Conservation (phyloP, 2,329 filamentous ascomycete genomes). For the Cryphonectria naterciae region DNA sequence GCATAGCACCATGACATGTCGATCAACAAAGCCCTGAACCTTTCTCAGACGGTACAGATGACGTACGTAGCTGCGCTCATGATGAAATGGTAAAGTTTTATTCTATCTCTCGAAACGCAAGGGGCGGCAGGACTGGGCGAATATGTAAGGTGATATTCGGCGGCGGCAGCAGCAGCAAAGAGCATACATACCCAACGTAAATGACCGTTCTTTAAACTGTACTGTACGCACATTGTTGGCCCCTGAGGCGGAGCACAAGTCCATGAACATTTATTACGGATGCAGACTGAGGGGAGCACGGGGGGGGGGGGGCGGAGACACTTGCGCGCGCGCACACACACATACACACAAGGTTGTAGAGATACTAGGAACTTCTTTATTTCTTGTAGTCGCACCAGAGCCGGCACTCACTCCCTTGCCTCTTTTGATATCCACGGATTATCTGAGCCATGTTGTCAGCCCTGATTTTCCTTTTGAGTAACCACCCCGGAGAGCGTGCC, state of each 20-base stretch:
- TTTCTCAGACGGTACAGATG: background rate
- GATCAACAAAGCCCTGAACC: background rate
- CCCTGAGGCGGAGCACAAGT: background rate
- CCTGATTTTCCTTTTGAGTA: constrained; percentile 26
- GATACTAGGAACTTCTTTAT: constrained; percentile 11
- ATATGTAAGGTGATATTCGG: background rate
- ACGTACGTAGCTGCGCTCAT: background rate
- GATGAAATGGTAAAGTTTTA: background rate
- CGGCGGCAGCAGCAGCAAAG: background rate
- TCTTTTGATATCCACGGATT: constrained; percentile 26
- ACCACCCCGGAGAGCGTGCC: constrained; percentile 20
- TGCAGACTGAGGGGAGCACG: background rate
- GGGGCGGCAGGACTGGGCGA: background rate
- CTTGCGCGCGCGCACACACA: background rate
- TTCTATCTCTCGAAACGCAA: background rate
- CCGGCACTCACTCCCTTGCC: constrained; percentile 13
- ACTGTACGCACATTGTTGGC: background rate
- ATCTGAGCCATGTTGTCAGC: constrained; percentile 22
- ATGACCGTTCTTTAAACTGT: background rate
- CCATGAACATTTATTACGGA: background rate
- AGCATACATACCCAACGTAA: background rate
- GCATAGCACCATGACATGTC: background rate
- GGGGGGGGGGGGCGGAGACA: too few species aligned
- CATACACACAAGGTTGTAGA: background rate
- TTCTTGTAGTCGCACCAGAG: constrained; percentile 17